Conservation (phyloP, 129 eudicot species). For the Lonicera japonica region DNA sequence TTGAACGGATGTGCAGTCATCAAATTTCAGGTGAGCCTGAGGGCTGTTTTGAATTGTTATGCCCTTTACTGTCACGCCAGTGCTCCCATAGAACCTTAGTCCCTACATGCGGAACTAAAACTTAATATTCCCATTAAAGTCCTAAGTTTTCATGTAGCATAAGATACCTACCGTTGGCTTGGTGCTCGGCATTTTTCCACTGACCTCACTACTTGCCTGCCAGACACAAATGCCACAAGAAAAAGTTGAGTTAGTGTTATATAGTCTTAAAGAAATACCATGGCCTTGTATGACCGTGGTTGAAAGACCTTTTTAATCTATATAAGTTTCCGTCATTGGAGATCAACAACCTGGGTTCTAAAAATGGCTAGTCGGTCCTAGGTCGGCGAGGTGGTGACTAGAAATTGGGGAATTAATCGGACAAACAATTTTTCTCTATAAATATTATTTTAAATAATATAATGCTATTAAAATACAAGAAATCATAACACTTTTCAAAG, state of each 20-base stretch:
- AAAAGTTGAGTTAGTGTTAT: not conserved
- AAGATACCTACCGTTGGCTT: constrained; percentile 51
- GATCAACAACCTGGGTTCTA: too few relatives aligned
- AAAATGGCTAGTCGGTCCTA: too few relatives aligned
- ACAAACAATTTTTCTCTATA: too few relatives aligned
- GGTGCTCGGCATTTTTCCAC: constrained; percentile 32
- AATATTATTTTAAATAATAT: too few relatives aligned
- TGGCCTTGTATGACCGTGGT: too few relatives aligned
- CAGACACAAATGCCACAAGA: constrained; percentile 4
- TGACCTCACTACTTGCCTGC: constrained; percentile 15
- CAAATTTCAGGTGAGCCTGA: constrained; percentile 66
- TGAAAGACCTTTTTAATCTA: too few relatives aligned
- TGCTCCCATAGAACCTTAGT: constrained; percentile 54
- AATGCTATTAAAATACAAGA: too few relatives aligned
- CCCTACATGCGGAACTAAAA: constrained; percentile 34
- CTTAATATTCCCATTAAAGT: not conserved
- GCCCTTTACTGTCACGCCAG: constrained; percentile 49
- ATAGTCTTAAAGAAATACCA: not conserved
- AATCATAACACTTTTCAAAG: too few relatives aligned
- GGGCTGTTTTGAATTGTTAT: constrained; percentile 71
- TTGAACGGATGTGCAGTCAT: constrained; percentile 51
- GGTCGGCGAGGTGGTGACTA: too few relatives aligned
- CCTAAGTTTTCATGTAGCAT: not conserved
- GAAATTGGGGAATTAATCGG: too few relatives aligned
- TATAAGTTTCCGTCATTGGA: too few relatives aligned